Evolutionary conservation across 73 alveolate species (phyloP).

Genomic region (Paramecium biaurelia): DNA sequence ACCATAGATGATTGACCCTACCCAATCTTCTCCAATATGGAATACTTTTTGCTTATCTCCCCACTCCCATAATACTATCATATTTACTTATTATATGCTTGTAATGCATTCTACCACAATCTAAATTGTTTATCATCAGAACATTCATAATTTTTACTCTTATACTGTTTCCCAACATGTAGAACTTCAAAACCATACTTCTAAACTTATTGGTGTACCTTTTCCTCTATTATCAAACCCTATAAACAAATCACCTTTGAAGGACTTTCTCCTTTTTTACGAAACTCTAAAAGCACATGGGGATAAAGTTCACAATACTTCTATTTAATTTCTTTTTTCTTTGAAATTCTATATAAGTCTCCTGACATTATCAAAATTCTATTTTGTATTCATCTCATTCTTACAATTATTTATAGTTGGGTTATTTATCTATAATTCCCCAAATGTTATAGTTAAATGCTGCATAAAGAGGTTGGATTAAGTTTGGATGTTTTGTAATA

Average conservation of each 20-base stretch:
- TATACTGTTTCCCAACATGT: conserved; percentile 26
- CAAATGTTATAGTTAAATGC: conserved; percentile 34
- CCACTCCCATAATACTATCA: background rate
- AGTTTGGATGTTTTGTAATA: conserved; percentile 11
- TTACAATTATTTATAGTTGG: background rate
- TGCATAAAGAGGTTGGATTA: background rate
- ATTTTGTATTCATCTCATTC: background rate
- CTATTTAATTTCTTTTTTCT: background rate
- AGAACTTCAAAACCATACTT: conserved; percentile 24
- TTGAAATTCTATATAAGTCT: background rate
- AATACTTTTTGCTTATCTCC: conserved; percentile 21
- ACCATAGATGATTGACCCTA: background rate
- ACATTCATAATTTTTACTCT: background rate
- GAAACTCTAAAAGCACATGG: background rate
- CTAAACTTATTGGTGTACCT: background rate
- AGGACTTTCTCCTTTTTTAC: background rate
- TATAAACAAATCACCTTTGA: background rate
- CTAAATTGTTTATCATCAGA: background rate
- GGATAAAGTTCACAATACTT: conserved; percentile 18
- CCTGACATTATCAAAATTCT: background rate
- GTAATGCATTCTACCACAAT: background rate
- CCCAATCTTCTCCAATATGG: conserved; percentile 4
- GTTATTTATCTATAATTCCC: background rate
- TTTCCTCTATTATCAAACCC: conserved; percentile 2
- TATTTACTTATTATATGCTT: background rate